Evolutionary conservation across 2,329 filamentous ascomycete species (phyloP), one percentile per base, ranked within the genome.

Genomic region (Fusarium verrucosum): DNA sequence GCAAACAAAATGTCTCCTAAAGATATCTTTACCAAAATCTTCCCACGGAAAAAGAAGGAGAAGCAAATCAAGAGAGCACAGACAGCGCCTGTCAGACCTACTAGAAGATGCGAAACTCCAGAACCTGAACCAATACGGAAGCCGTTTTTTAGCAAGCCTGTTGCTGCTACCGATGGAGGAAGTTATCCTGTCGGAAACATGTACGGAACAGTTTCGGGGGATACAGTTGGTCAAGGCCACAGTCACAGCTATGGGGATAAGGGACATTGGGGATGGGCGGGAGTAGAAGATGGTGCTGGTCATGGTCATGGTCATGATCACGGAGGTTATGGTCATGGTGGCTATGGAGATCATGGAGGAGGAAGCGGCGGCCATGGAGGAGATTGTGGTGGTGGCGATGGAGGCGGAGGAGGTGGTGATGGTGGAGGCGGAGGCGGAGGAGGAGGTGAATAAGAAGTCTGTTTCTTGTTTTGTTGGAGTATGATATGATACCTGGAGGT

Each of bases 1-100:
- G 23, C 1, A 10, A 17, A 38, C 10, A 32, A 32, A 16, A 65
- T 65, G 62, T 28, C 38, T 19, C 46, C 42, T 7, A 65, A 58
- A 51, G 28, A 49, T 10, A 17, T 53, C 33, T 17, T 65, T 5
- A 25, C 32, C 19, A 65, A 65, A 22, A 50, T 32, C 20, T 46
- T 58, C 4, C 32, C 36, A 32, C 40, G 32, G 5, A 33, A 32
- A 17, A 36, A 56, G 17, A 42, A 47, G 32, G 33, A 58, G 32
- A 47, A 50, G 10, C 25, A 50, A 22, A 9, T 33, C 8, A 55
- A 65, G 14, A 51, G 61, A 33, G 10, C 26, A 42, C 30, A 30
- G 14, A 17, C 30, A 20, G 8, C 35, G 19, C 20, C 47, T 20
- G n/a, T 17, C n/a, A 25, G 54, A 19, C 13, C 20, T 11, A 4